Evolutionary conservation across 441 rosid genomes (phyloP).

Genomic region (Isatis lusitanica): DNA sequence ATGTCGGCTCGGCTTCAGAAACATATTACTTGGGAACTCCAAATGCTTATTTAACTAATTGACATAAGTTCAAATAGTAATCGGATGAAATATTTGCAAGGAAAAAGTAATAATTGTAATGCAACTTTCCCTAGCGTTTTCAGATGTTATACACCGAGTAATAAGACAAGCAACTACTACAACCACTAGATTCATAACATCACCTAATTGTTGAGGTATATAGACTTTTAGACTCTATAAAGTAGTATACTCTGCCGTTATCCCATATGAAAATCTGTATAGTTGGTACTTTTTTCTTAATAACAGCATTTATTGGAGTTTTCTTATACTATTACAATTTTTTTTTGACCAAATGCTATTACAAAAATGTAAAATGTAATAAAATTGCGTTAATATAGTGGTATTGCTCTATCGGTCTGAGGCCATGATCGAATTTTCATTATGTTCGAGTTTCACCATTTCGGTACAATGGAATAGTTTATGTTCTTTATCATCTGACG

Average conservation of each 20-base stretch:
- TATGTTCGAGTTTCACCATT: not conserved
- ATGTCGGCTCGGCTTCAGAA: slow-evolving; percentile 64
- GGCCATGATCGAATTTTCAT: not conserved
- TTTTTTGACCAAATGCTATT: too few species aligned
- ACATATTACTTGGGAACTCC: slow-evolving; percentile 38
- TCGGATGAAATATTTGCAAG: not conserved
- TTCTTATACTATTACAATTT: not conserved
- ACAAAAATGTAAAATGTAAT: not conserved
- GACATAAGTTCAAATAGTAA: not conserved
- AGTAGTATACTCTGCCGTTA: not conserved
- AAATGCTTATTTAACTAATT: slow-evolving; percentile 16
- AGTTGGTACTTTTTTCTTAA: not conserved
- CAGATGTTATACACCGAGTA: slow-evolving; percentile 25
- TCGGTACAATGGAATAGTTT: not conserved
- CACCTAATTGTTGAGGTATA: not conserved
- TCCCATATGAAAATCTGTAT: not conserved
- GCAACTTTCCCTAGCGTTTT: not conserved
- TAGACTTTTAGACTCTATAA: slow-evolving; percentile 13
- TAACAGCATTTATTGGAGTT: not conserved
- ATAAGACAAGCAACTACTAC: slow-evolving; percentile 9
- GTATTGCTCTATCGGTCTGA: not conserved
- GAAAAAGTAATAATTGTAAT: not conserved
- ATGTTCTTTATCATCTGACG: not conserved
- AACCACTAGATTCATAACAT: slow-evolving; percentile 26
- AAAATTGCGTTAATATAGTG: not conserved